Percentiles rank a stretch among this genome's conserved stretches.
phyloP scores from a whole-genome alignment of 768 basidiomycete genomes.

The Floccularia luteovirens region DNA sequence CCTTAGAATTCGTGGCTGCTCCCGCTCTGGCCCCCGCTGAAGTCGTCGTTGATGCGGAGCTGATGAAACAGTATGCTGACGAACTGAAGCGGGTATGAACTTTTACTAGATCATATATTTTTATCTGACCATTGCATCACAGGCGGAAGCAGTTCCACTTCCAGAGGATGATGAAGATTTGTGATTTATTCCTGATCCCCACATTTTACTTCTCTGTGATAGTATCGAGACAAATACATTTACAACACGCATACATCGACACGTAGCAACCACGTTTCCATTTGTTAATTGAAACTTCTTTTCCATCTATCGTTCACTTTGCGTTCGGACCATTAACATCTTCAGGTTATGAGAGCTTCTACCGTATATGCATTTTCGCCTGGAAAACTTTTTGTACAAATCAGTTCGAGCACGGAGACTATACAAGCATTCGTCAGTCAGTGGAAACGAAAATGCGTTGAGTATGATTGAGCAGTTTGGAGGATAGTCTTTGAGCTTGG shows the following conservation, averaged over 20 bases:
- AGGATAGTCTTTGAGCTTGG: too few species aligned
- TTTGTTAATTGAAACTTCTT: conserved; percentile 7
- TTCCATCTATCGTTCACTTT: background rate
- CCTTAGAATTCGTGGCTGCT: conserved; percentile 93
- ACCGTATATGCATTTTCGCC: too few species aligned
- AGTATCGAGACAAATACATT: conserved; percentile 18
- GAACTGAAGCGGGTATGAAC: conserved; percentile 70
- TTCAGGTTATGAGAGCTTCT: too few species aligned
- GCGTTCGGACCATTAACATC: too few species aligned
- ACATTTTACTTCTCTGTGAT: conserved; percentile 14
- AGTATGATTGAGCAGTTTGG: too few species aligned
- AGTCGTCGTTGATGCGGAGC: conserved; percentile 67
- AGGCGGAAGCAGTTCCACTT: conserved; percentile 90
- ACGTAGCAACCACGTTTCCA: conserved; percentile 12
- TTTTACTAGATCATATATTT: too few species aligned
- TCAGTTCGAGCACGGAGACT: too few species aligned
- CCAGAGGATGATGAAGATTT: conserved; percentile 96
- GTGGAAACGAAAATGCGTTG: too few species aligned
- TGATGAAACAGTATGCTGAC: conserved; percentile 74
- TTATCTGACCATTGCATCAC: conserved; percentile 6
- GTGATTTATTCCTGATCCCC: conserved; percentile 21
- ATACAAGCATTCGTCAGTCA: too few species aligned
- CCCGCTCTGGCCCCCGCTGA: conserved; percentile 94
- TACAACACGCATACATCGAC: conserved; percentile 11
- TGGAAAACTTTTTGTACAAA: too few species aligned